Conservation (phyloP, 2,329 filamentous ascomycete species). For the Thermothelomyces thermophilus region DNA sequence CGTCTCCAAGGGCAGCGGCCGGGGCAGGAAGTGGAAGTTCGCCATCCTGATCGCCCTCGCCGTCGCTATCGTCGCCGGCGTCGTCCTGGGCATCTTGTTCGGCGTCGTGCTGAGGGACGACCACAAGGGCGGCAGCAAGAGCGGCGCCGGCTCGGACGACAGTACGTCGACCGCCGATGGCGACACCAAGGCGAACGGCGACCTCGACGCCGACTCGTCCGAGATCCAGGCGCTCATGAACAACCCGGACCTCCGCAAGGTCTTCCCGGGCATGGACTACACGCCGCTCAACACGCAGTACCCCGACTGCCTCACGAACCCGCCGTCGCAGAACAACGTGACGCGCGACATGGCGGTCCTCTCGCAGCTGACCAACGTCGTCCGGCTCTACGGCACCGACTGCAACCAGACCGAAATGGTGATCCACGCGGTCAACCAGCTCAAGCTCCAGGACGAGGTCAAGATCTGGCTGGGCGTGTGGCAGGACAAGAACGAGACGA, state of each 20-base stretch:
- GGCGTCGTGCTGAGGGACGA: constrained; percentile 58
- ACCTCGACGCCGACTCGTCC: constrained; percentile 64
- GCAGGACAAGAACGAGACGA: constrained; percentile 77
- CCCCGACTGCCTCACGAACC: constrained; percentile 68
- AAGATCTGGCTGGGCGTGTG: constrained; percentile 95
- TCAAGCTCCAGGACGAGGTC: constrained; percentile 64
- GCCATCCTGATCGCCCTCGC: constrained; percentile 58
- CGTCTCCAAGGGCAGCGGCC: constrained; percentile 40
- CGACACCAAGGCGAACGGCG: constrained; percentile 59
- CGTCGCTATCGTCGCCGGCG: constrained; percentile 60
- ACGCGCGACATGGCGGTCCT: constrained; percentile 87
- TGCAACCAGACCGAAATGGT: constrained; percentile 98
- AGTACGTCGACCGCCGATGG: constrained; percentile 46
- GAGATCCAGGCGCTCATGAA: constrained; percentile 79
- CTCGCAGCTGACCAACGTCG: constrained; percentile 78
- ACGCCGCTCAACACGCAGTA: constrained; percentile 89
- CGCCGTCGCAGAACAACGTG: constrained; percentile 88
- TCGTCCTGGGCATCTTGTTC: constrained; percentile 69
- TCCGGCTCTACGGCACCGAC: constrained; percentile 89
- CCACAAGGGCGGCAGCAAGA: constrained; percentile 21
- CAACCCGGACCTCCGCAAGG: constrained; percentile 77
- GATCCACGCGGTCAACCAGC: constrained; percentile 68
- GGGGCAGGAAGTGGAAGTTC: constrained; percentile 62
- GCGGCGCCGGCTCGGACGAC: constrained; percentile 22
- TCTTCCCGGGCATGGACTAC: constrained; percentile 94